Base-by-base conservation (phyloP, 441 rosid genomes). In the Aleurites moluccanus region DNA sequence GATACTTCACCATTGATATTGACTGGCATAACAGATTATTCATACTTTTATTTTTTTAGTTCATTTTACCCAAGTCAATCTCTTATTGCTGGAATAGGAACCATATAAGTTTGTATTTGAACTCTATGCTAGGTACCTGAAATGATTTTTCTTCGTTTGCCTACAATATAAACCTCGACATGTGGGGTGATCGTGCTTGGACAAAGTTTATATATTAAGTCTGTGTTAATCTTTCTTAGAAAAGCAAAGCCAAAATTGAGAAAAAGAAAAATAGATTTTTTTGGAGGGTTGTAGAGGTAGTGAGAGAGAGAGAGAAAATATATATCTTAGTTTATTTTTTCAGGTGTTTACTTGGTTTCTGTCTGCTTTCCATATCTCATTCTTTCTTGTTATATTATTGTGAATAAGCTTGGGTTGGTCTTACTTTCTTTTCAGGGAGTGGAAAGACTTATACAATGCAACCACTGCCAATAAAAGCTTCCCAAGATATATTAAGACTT, bases 381-480 rank as follows among this genome's bases (percentile, higher is more conserved):
- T 44, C 64, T 55, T n/a, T 70, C 56, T 60, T 66, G 45, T 47
- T 20, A 15, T 53, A 38, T 47, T 38, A 10, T 2, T 28, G 38
- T 20, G 8, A 74, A 75, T 69, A 53, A 74, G 16, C 56, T 57
- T 55, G 65, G 75, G 40, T 75, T 73, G 18, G 52, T 72, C 28
- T 1, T 70, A 23, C 45, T 73, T 68, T 65, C 50, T 28, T 30
- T 60, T 72, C 88, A 93, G 98, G 98, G 76, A 93, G 98, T 79
- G 98, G 98, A 77, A 93, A 91, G 85, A 93, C 98, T 27, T 91
- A 83, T 74, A 91, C 98, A 18, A 93, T 93, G 98, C 89, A 93
- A 81, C 97, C 97, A 60, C 76, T 93, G 83, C 97, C 98, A 71
- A 83, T 93, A 33, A 93, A 89, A 82, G 97, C 98, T 75, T 90